These are phyloP conservation scores for Sporothrix inflata DNA, from an alignment of 2,329 filamentous ascomycete species.

Conservation along the genomic window DNA sequence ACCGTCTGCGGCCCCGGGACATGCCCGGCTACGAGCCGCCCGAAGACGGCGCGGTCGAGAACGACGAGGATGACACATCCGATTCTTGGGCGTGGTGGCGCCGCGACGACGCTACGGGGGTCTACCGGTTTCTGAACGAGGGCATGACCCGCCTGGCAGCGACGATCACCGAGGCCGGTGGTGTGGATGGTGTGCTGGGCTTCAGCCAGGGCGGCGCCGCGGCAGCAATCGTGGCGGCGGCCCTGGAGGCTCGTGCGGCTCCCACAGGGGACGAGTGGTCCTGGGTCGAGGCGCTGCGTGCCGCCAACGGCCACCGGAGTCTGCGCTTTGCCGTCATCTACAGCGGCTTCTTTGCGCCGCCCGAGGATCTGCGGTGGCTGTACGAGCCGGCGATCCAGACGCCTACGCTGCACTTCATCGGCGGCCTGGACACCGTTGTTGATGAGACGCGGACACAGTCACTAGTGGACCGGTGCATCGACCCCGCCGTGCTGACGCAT, in stretches of 20 bases:
- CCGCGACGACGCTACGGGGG: slow-evolving; percentile 64
- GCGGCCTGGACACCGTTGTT: slow-evolving; percentile 84
- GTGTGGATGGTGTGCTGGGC: slow-evolving; percentile 77
- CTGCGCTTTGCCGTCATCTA: slow-evolving; percentile 76
- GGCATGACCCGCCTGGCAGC: slow-evolving; percentile 67
- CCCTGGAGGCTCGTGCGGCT: slow-evolving; percentile 61
- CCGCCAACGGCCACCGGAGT: slow-evolving; percentile 51
- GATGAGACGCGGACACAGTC: slow-evolving; percentile 72
- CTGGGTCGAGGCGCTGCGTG: slow-evolving; percentile 53
- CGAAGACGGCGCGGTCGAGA: slow-evolving; percentile 35
- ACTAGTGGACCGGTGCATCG: slow-evolving; percentile 67
- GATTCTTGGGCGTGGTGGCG: slow-evolving; percentile 85
- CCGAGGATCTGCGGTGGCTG: slow-evolving; percentile 65
- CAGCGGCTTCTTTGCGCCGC: slow-evolving; percentile 72
- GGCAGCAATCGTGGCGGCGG: slow-evolving; percentile 70
- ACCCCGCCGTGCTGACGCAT: slow-evolving; percentile 64
- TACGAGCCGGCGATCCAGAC: slow-evolving; percentile 78
- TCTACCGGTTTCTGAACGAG: slow-evolving; percentile 70
- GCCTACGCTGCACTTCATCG: slow-evolving; percentile 79
- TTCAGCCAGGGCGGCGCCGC: slow-evolving; percentile 80
- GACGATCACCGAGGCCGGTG: slow-evolving; percentile 63
- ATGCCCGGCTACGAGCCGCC: slow-evolving; percentile 66
- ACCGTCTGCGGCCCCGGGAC: slow-evolving; percentile 64
- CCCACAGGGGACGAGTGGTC: slow-evolving; percentile 35
- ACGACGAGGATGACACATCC: slow-evolving; percentile 43